A percentile compares a stretch with the other conserved stretches of the same genome.
Evolutionary conservation across 2,329 filamentous ascomycete genomes (phyloP).

Genomic region (Cordyceps farinosa): DNA sequence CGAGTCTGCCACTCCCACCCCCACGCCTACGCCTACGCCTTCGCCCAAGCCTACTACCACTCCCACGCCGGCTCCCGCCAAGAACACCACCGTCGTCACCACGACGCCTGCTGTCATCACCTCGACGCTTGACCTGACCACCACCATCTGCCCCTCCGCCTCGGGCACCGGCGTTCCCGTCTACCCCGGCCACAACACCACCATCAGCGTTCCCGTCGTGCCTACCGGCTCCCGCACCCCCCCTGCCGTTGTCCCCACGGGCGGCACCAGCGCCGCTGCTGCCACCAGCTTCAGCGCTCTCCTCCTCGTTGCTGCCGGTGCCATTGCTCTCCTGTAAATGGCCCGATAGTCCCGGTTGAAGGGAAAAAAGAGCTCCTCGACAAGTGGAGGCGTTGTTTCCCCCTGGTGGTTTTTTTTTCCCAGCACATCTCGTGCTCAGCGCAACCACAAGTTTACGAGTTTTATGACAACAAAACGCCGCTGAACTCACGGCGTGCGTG

Average conservation of each 20-base stretch:
- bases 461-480: constrained; percentile 20
- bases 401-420: constrained; percentile 5
- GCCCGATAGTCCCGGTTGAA: background rate
- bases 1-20: constrained; percentile 34
- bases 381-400: constrained; percentile 24
- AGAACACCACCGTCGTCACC: constrained; percentile 19
- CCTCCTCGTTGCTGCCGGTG: constrained; percentile 34
- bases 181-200: constrained; percentile 33
- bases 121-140: constrained; percentile 25
- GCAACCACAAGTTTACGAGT: constrained; percentile 36
- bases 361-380: constrained; percentile 21
- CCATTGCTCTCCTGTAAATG: constrained; percentile 35
- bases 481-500: constrained; percentile 1
- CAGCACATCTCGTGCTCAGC: constrained; percentile 22
- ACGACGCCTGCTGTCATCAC: constrained; percentile 19
- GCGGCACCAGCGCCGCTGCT: constrained; percentile 27
- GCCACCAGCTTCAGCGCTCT: constrained; percentile 34
- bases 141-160: constrained; percentile 27
- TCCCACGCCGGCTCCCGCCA: constrained; percentile 28
- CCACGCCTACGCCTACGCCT: constrained; percentile 30
- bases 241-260: constrained; percentile 24
- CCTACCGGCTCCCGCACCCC: constrained; percentile 21
- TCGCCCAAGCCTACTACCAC: constrained; percentile 31
- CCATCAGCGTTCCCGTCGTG: constrained; percentile 26
- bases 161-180: constrained; percentile 28